Evolutionary conservation across 2,329 filamentous ascomycete genomes (phyloP).

Genomic region (Xenosphaeropsis pyriputrescens): DNA sequence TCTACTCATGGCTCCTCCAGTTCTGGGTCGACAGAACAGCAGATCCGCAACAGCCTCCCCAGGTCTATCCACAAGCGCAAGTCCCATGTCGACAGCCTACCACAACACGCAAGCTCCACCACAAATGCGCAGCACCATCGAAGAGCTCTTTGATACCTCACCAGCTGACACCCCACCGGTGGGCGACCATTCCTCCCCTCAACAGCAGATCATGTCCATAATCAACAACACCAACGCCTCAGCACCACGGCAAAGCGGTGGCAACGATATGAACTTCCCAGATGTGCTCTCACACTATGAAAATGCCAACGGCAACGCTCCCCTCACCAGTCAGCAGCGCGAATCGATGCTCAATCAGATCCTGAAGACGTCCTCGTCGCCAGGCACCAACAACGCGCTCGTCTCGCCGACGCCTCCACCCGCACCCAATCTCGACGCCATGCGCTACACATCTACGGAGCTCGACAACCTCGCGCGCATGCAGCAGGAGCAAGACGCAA

Average conservation of each 20-base stretch:
- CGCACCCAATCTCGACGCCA: constrained; percentile 39
- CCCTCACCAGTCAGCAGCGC: constrained; percentile 42
- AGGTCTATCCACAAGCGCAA: neutral
- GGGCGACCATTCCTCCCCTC: constrained; percentile 39
- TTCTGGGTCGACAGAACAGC: constrained; percentile 1
- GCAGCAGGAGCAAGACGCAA: constrained; percentile 63
- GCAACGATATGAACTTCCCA: constrained; percentile 28
- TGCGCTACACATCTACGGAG: constrained; percentile 57
- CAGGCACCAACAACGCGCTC: constrained; percentile 14
- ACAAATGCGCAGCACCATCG: constrained; percentile 26
- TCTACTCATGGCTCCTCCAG: constrained; percentile 17
- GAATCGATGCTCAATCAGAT: constrained; percentile 44
- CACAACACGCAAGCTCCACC: constrained; percentile 15
- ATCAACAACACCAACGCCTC: constrained; percentile 50
- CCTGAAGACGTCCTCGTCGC: constrained; percentile 21
- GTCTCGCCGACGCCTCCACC: constrained; percentile 19
- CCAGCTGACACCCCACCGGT: constrained; percentile 31
- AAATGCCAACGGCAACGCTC: constrained; percentile 32
- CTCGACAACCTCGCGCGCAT: constrained; percentile 67
- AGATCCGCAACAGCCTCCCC: constrained; percentile 8
- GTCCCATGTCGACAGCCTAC: neutral
- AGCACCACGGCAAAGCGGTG: constrained; percentile 18
- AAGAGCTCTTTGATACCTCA: constrained; percentile 41
- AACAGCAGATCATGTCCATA: constrained; percentile 49
- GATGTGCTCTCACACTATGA: constrained; percentile 27